Evolutionary conservation across 768 basidiomycete species (phyloP).

Genomic region (Termitomyces sp.): DNA sequence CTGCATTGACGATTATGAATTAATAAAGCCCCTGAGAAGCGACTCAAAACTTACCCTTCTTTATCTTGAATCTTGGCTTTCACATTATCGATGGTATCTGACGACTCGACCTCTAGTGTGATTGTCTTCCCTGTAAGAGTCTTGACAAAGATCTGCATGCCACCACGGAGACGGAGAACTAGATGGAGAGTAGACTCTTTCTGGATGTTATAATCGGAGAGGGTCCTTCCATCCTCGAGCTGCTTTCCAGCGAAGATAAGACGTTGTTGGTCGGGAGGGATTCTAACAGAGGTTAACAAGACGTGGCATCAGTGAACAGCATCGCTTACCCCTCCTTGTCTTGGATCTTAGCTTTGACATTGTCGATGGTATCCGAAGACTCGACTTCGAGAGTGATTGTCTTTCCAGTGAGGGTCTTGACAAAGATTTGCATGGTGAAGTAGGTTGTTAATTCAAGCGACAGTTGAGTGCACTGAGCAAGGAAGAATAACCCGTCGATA

Average conservation of each 20-base stretch:
- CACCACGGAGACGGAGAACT: slow-evolving; percentile 39
- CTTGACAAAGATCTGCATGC: slow-evolving; percentile 88
- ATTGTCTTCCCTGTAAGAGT: slow-evolving; percentile 88
- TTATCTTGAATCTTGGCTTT: slow-evolving; percentile 86
- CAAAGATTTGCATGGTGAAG: slow-evolving; percentile 39
- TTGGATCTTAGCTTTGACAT: slow-evolving; percentile 79
- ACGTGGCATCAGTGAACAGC: background rate
- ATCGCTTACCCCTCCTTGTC: slow-evolving; percentile 70
- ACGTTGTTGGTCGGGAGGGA: slow-evolving; percentile 75
- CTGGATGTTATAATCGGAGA: slow-evolving; percentile 65
- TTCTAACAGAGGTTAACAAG: slow-evolving; percentile 28
- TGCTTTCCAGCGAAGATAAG: slow-evolving; percentile 83
- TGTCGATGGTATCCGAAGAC: slow-evolving; percentile 66
- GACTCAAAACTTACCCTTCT: slow-evolving; percentile 43
- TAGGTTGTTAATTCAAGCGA: background rate
- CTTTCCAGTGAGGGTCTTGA: slow-evolving; percentile 63
- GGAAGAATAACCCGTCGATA: background rate
- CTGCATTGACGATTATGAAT: slow-evolving; percentile 18
- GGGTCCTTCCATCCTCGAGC: slow-evolving; percentile 75
- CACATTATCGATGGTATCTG: slow-evolving; percentile 72
- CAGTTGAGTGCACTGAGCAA: background rate
- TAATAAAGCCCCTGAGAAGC: background rate
- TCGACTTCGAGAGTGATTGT: slow-evolving; percentile 74
- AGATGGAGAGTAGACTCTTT: slow-evolving; percentile 58
- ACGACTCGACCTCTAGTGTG: slow-evolving; percentile 81